These are phyloP conservation scores for Talaromyces sp. DNA, from an alignment of 2,329 filamentous ascomycete genomes.

Conservation along the genomic window DNA sequence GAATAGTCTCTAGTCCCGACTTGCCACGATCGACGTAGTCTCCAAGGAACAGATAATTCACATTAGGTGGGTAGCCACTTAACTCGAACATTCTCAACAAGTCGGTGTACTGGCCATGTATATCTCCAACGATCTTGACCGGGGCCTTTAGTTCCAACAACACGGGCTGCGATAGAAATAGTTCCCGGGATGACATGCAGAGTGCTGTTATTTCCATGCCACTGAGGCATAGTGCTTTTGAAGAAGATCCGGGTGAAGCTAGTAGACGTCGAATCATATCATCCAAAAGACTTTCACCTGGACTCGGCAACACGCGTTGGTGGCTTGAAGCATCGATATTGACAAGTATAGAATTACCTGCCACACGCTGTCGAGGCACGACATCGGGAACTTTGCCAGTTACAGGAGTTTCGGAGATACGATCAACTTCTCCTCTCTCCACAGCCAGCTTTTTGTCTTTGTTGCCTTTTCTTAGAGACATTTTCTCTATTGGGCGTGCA, in stretches of 20 bases:
- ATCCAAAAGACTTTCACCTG: slow-evolving; percentile 70
- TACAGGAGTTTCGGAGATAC: neutral
- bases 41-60: slow-evolving; percentile 91
- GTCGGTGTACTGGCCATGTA: slow-evolving; percentile 95
- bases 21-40: slow-evolving; percentile 97
- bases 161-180: slow-evolving; percentile 87
- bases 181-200: slow-evolving; percentile 81
- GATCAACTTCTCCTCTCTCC: neutral
- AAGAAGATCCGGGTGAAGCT: slow-evolving; percentile 90
- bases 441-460: neutral
- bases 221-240: slow-evolving; percentile 90
- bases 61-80: slow-evolving; percentile 89
- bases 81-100: slow-evolving; percentile 97
- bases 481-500: neutral
- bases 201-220: slow-evolving; percentile 96
- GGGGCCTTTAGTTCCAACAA: slow-evolving; percentile 88
- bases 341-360: neutral
- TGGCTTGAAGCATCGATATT: neutral
- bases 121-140: slow-evolving; percentile 96
- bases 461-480: neutral
- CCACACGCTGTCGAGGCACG: neutral
- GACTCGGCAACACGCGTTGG: neutral
- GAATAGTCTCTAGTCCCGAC: slow-evolving; percentile 90
- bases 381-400: neutral
- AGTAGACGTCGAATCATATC: slow-evolving; percentile 92